Evolutionary conservation across 2,329 filamentous ascomycete species (phyloP).

Genomic region (Cylindrodendrum hubeiense): DNA sequence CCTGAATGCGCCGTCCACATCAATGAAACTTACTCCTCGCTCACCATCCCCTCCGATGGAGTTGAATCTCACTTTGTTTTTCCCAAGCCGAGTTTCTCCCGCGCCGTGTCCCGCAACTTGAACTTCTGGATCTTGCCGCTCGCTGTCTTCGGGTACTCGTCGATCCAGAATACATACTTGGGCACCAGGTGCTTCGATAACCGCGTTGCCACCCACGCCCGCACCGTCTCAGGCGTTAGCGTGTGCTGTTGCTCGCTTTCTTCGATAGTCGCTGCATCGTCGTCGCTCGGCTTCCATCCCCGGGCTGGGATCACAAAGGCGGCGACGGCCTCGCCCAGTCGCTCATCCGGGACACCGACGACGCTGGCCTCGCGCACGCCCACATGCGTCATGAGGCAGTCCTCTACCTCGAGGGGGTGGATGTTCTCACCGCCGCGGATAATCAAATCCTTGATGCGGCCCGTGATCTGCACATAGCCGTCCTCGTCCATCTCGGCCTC

Average conservation of each 20-base stretch:
- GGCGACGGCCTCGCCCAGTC: conserved; percentile 87
- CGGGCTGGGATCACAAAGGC: conserved; percentile 78
- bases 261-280: conserved; percentile 36
- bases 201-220: conserved; percentile 77
- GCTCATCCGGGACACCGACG: conserved; percentile 84
- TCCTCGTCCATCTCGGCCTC: conserved; percentile 87
- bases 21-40: not conserved
- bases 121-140: conserved; percentile 98
- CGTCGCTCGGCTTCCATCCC: conserved; percentile 42
- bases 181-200: conserved; percentile 84
- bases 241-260: conserved; percentile 42
- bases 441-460: conserved; percentile 94
- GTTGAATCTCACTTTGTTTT: conserved; percentile 1
- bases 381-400: conserved; percentile 81
- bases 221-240: conserved; percentile 71
- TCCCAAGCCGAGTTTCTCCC: conserved; percentile 46
- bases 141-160: conserved; percentile 92
- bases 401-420: conserved; percentile 92
- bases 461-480: conserved; percentile 90
- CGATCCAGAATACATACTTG: conserved; percentile 89
- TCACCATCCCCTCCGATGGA: not conserved
- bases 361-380: conserved; percentile 82
- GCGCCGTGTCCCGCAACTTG: conserved; percentile 78
- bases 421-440: conserved; percentile 97
- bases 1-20: not conserved